These are phyloP conservation scores for Glycyrrhiza uralensis DNA, from an alignment of 306 rosid species.

Conservation along the genomic window DNA sequence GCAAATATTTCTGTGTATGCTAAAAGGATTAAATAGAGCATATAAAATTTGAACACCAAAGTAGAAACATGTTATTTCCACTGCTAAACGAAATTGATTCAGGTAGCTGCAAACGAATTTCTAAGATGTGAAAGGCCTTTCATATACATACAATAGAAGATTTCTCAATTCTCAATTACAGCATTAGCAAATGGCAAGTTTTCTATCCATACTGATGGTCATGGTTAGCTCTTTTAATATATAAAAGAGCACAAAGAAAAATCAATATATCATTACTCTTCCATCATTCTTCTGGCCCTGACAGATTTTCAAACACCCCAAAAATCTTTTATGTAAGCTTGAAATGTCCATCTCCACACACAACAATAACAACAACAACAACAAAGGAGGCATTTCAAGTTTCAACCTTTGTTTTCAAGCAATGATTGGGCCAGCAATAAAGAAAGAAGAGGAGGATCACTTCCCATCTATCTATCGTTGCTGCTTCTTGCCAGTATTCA, in stretches of 20 bases:
- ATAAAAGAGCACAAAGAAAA: constrained; percentile 44
- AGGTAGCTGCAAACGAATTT: constrained; percentile 37
- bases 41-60: constrained; percentile 1
- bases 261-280: constrained; percentile 43
- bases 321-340: constrained; percentile 44
- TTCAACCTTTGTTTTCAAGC: constrained; percentile 38
- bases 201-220: constrained; percentile 37
- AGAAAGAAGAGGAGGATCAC: constrained; percentile 31
- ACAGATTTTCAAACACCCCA: constrained; percentile 49
- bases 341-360: constrained; percentile 50
- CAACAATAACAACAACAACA: constrained; percentile 31
- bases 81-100: constrained; percentile 33
- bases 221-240: constrained; percentile 53
- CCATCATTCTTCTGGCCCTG: constrained; percentile 49
- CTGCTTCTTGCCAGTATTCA: constrained; percentile 71
- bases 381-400: constrained; percentile 35
- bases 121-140: constrained; percentile 37
- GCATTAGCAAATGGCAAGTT: constrained; percentile 48
- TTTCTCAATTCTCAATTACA: constrained; percentile 57
- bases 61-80: constrained; percentile 21
- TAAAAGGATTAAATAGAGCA: background rate
- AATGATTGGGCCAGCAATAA: constrained; percentile 33
- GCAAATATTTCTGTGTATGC: background rate
- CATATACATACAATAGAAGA: constrained; percentile 52
- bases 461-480: constrained; percentile 44